Base-by-base conservation (phyloP, 169 alveolate species). In the Cryptosporidium canis region DNA sequence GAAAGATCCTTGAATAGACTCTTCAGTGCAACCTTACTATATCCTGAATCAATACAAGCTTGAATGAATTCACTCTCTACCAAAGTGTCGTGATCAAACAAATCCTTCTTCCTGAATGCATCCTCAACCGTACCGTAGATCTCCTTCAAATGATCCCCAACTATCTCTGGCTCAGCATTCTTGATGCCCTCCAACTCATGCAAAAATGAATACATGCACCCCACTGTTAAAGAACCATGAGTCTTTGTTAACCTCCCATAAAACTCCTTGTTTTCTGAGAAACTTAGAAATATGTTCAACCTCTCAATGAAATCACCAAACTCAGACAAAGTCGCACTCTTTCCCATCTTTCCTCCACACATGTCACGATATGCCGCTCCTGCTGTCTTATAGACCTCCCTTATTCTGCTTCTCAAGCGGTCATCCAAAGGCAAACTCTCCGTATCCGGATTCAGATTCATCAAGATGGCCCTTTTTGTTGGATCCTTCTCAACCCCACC, bases 281-380 rank as follows among this genome's bases (percentile, higher is more conserved):
- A 70, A 48, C 67, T 31, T 53, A 70, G 37, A 64, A 48, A 70
- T n/a, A 70, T 70, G 53, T 70, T 70, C 24, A 70, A 70, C 16
- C 41, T 55, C 53, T 70, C 84, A 12, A 70, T 70, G 53, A 70
- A 70, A 53, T 70, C 66, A 33, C 84, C 84, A 48, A 70, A 70
- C 8, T 51, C 67, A 0, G 84, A 51, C 35, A 70, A 35, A 24
- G 51, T 53, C 33, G 67, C 84, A 31, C 7, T 53, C 18, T 48
- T 48, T 9, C 33, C 37, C 29, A 70, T 37, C n/a, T 70, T 47
- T 7, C 68, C 68, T 0, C 67, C 84, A 55, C 84, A 70, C 67
- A 70, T 70, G 1, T n/a, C 47, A 1, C 35, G 27, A 55, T 70
- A 70, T 35, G 67, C 84, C 14, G 47, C 37, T 2, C 39, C 84